Evolutionary conservation across 2,329 filamentous ascomycete species (phyloP).

Genomic region (Ophiosphaerella korrae): DNA sequence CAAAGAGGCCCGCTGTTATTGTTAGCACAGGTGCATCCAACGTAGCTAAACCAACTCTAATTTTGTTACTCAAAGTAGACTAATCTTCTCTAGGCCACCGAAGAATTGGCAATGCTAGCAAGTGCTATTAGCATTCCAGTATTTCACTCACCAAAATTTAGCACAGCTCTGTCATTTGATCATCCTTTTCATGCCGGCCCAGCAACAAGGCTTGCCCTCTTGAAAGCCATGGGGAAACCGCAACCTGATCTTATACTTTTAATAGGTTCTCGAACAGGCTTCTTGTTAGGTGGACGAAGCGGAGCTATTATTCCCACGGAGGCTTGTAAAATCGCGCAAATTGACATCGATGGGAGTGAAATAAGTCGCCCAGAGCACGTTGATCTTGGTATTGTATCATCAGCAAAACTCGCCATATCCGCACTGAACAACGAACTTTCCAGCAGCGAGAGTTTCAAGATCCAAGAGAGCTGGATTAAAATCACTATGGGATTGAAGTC

Average conservation of each 20-base stretch:
- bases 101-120: slow-evolving; percentile 41
- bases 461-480: not conserved
- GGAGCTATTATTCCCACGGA: slow-evolving; percentile 47
- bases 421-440: slow-evolving; percentile 29
- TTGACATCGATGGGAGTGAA: slow-evolving; percentile 51
- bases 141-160: slow-evolving; percentile 50
- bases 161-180: slow-evolving; percentile 30
- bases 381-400: slow-evolving; percentile 51
- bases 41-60: slow-evolving; percentile 1
- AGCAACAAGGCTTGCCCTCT: slow-evolving; percentile 41
- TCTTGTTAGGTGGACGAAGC: slow-evolving; percentile 47
- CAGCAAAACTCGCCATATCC: slow-evolving; percentile 42
- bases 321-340: slow-evolving; percentile 48
- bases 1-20: slow-evolving; percentile 45
- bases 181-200: slow-evolving; percentile 45
- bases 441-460: slow-evolving; percentile 14
- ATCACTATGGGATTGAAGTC: too few species aligned
- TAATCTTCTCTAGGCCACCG: slow-evolving; percentile 25
- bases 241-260: slow-evolving; percentile 51
- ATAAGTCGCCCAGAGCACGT: slow-evolving; percentile 50
- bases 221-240: slow-evolving; percentile 30
- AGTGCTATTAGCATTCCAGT: slow-evolving; percentile 46
- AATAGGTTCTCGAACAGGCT: slow-evolving; percentile 50
- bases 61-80: not conserved
- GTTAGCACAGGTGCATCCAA: slow-evolving; percentile 48